Percentiles rank a stretch among this genome's conserved stretches.
phyloP scores from a whole-genome alignment of 225 moss, liverwort and hornwort species.

The Sphagnum contortum region DNA sequence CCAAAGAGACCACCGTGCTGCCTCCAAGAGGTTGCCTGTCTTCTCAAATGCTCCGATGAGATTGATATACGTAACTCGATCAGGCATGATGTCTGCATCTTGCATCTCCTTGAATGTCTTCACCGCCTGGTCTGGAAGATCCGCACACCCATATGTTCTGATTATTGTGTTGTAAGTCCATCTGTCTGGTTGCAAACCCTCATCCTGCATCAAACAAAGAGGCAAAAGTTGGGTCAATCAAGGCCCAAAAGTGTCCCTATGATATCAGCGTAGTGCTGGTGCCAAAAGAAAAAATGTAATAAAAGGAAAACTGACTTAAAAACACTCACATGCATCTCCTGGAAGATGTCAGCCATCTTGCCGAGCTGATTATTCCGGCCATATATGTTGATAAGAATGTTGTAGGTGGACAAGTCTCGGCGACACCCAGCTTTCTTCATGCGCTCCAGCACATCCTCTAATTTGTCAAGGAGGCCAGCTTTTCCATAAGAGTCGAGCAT shows the following conservation, averaged over 20 bases:
- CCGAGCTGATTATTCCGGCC: conserved; percentile 55
- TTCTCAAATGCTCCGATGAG: conserved; percentile 87
- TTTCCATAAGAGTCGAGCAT: conserved; percentile 95
- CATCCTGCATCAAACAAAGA: conserved; percentile 19
- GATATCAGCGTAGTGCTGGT: no score
- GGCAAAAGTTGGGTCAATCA: no score
- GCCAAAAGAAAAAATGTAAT: no score
- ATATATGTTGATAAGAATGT: conserved; percentile 82
- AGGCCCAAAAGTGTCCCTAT: no score
- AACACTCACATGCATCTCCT: conserved; percentile 50
- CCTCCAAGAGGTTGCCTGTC: conserved; percentile 83
- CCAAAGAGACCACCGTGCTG: conserved; percentile 97
- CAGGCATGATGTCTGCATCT: conserved; percentile 63
- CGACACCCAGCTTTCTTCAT: conserved; percentile 69
- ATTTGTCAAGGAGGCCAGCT: conserved; percentile 65
- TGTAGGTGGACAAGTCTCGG: conserved; percentile 62
- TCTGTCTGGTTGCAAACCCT: conserved; percentile 62
- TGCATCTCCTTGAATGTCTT: conserved; percentile 67
- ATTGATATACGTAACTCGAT: conserved; percentile 76
- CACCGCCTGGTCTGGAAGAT: conserved; percentile 64
- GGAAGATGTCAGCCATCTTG: conserved; percentile 45
- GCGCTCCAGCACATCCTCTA: conserved; percentile 74
- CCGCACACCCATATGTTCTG: conserved; percentile 73
- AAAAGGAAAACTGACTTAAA: neutral
- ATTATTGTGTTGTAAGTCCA: conserved; percentile 96